A percentile compares a stretch with the other conserved stretches of the same genome.
Evolutionary conservation across 805 yeast species (phyloP).

Genomic region (Wickerhamomyces canadensis): DNA sequence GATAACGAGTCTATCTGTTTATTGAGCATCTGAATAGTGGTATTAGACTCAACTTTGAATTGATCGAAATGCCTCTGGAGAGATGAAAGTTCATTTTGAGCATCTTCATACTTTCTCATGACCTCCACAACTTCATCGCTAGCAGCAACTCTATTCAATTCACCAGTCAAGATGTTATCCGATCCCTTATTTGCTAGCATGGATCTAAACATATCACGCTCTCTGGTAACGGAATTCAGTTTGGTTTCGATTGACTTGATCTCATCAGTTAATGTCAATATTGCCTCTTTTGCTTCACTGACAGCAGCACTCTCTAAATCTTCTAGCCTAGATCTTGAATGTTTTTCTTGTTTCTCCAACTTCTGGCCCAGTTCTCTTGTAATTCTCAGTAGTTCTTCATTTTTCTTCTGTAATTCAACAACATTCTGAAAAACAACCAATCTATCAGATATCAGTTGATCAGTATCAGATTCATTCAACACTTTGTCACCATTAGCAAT

Average conservation of each 20-base stretch:
- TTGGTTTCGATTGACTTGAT: slow-evolving; percentile 45
- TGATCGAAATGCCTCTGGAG: slow-evolving; percentile 19
- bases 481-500: slow-evolving; percentile 32
- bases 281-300: slow-evolving; percentile 65
- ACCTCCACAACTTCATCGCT: slow-evolving; percentile 7
- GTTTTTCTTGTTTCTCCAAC: slow-evolving; percentile 57
- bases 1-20: slow-evolving; percentile 35
- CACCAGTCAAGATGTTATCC: slow-evolving; percentile 15
- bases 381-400: slow-evolving; percentile 62
- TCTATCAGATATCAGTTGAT: slow-evolving; percentile 62
- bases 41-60: slow-evolving; percentile 33
- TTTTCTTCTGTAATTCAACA: slow-evolving; percentile 65
- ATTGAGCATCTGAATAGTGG: slow-evolving; percentile 45
- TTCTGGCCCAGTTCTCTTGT: slow-evolving; percentile 68
- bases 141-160: slow-evolving; percentile 2
- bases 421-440: slow-evolving; percentile 65
- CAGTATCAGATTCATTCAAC: slow-evolving; percentile 57
- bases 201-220: slow-evolving; percentile 61
- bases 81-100: slow-evolving; percentile 11
- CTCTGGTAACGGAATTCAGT: slow-evolving; percentile 50
- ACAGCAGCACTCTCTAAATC: slow-evolving; percentile 43
- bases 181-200: slow-evolving; percentile 19
- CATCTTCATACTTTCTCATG: slow-evolving; percentile 12
- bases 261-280: slow-evolving; percentile 55
- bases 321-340: slow-evolving; percentile 28